A percentile compares a stretch with the other conserved stretches of the same genome.
phyloP scores from a whole-genome alignment of 1,284 basidiomycete species.

The Apiotrichum mycotoxinovorans region DNA sequence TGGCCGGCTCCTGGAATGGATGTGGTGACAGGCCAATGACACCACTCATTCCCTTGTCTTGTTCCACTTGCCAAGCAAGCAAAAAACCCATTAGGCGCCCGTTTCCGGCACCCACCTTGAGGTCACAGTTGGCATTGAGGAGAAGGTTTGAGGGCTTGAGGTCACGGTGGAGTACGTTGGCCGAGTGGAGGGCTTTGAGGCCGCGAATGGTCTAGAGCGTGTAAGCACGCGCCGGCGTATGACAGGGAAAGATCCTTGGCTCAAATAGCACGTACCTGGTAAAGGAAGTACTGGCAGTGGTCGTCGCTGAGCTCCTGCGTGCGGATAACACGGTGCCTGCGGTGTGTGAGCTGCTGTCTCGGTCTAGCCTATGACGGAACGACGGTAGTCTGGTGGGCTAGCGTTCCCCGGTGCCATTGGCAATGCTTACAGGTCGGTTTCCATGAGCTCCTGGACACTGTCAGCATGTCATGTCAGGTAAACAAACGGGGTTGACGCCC shows the following conservation, averaged over 20 bases:
- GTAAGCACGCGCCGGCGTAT: background rate
- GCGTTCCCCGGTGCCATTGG: too few relatives aligned
- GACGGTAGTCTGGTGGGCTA: too few relatives aligned
- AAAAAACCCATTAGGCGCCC: background rate
- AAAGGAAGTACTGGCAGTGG: conserved; percentile 92
- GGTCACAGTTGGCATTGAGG: conserved; percentile 89
- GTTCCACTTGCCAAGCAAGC: background rate
- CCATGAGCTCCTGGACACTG: conserved; percentile 59
- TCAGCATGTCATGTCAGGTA: background rate
- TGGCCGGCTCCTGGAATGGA: too few relatives aligned
- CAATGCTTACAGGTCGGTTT: conserved; percentile 60
- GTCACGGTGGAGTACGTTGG: conserved; percentile 87
- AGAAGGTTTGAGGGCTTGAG: conserved; percentile 90
- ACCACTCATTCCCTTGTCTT: too few relatives aligned
- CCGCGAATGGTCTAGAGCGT: conserved; percentile 70
- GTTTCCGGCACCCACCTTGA: conserved; percentile 63
- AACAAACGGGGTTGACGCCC: too few relatives aligned
- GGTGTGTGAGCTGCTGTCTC: conserved; percentile 7
- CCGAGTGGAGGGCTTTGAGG: conserved; percentile 86
- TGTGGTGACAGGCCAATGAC: too few relatives aligned
- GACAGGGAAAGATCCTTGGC: too few relatives aligned
- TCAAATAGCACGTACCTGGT: conserved; percentile 61
- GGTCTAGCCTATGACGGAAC: too few relatives aligned
- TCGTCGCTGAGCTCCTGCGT: conserved; percentile 82
- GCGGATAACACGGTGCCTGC: conserved; percentile 62